Conservation (phyloP, 371 early-diverging fungal species). For the Rhizopus microsporus region DNA sequence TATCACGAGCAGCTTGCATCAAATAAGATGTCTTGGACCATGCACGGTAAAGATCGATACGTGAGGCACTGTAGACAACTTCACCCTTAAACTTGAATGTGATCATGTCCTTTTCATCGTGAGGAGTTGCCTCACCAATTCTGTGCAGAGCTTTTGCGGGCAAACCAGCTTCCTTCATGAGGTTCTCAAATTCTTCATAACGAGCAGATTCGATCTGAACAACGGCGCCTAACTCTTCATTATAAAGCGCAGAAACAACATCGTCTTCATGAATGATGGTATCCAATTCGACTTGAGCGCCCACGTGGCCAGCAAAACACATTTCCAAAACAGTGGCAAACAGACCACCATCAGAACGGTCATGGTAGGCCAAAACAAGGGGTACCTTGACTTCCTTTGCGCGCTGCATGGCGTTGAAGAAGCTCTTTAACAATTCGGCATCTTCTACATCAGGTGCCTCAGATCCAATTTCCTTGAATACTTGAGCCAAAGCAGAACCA, state of each 20-base stretch:
- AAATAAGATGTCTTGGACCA: slow-evolving; percentile 92
- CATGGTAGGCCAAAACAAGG: slow-evolving; percentile 91
- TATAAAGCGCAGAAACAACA: slow-evolving; percentile 75
- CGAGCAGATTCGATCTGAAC: slow-evolving; percentile 77
- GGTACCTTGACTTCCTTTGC: slow-evolving; percentile 46
- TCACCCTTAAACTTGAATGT: slow-evolving; percentile 41
- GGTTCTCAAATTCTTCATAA: slow-evolving; percentile 54
- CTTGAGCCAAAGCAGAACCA: slow-evolving; percentile 92
- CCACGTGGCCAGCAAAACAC: slow-evolving; percentile 93
- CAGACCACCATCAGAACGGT: slow-evolving; percentile 96
- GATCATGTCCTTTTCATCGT: slow-evolving; percentile 50
- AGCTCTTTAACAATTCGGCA: slow-evolving; percentile 64
- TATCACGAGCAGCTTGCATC: slow-evolving; percentile 90
- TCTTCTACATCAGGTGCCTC: slow-evolving; percentile 89
- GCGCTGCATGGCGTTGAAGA: slow-evolving; percentile 78
- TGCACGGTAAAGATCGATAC: slow-evolving; percentile 71
- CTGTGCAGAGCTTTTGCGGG: slow-evolving; percentile 56
- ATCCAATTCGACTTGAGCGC: slow-evolving; percentile 68
- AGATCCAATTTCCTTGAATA: slow-evolving; percentile 82
- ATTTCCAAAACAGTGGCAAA: slow-evolving; percentile 89
- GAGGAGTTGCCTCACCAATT: slow-evolving; percentile 63
- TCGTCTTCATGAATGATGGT: slow-evolving; percentile 51
- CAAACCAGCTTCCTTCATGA: slow-evolving; percentile 58
- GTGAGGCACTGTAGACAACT: slow-evolving; percentile 48
- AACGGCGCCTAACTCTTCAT: slow-evolving; percentile 96